Evolutionary conservation across 805 yeast genomes (phyloP), one percentile per base, ranked within the genome.

Genomic region (Diddensiella caesifluorescens): DNA sequence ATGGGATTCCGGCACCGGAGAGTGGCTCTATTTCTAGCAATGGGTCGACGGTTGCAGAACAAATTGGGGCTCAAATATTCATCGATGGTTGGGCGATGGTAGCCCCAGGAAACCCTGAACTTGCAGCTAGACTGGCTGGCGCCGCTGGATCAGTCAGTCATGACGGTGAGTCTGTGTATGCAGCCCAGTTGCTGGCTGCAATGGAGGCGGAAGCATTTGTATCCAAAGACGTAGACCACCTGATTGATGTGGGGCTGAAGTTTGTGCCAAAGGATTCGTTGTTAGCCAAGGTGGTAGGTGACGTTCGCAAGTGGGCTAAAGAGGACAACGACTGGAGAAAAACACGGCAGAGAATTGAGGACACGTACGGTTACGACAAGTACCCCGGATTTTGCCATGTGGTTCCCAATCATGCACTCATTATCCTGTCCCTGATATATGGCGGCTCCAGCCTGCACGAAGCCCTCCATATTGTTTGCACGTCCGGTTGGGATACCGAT

Each of bases 171-270:
- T 15, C 39, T 7, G 39, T 35, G 12, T 21, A 35, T 13, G 39
- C 39, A 21, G 39, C 39, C 12, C 20, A 22, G 35, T 34, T 35
- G 7, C 16, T 35, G 31, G 39, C 39, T 5, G 39, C 39, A 6
- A 35, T 35, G 39, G 39, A 35, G 16, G 39, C 39, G 4, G 39
- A 35, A 20, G 39, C 39, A 23, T 35, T 35, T 35, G 39, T 35
- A 7, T 22, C 39, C 5, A 35, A 22, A 12, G 27, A 35, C 22
- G 35, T 35, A 13, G 15, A 35, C 13, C 39, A 35, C 22, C 31
- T 35, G 13, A 7, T 35, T 5, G 39, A 35, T 12, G 16, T 23
- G 20, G 39, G 39, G 35, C 39, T 35, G n/a, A 13, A 22, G 16
- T 9, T 7, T n/a, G 16, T 35, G 10, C 39, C 39, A 5, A 7